A percentile compares a stretch with the other conserved stretches of the same genome.
These are phyloP conservation scores for Fusarium circinatum DNA, from an alignment of 2,329 filamentous ascomycete genomes.

Conservation along the genomic window DNA sequence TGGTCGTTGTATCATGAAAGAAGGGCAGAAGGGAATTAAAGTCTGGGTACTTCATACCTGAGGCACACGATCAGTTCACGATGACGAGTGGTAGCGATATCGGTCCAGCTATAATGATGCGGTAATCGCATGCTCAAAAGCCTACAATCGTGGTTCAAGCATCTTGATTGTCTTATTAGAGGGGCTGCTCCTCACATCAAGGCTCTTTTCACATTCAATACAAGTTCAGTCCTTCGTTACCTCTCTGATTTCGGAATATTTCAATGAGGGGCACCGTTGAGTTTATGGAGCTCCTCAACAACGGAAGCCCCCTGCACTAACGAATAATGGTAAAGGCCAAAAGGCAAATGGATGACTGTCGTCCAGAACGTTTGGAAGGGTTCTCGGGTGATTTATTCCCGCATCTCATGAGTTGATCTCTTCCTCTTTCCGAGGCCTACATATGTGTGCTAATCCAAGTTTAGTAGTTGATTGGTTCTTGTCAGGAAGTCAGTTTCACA, in stretches of 20 bases:
- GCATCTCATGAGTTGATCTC: neutral
- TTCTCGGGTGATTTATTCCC: neutral
- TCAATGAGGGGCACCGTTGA: constrained; percentile 5
- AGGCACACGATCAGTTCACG: neutral
- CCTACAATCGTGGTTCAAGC: neutral
- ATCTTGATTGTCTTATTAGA: neutral
- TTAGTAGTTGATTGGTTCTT: neutral
- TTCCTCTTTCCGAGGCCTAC: neutral
- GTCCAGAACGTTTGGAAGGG: neutral
- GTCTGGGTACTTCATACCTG: neutral
- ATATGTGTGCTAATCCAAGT: neutral
- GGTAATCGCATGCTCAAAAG: neutral
- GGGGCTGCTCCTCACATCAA: neutral
- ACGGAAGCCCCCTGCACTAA: constrained; percentile 12
- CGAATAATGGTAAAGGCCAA: neutral
- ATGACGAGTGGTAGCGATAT: neutral
- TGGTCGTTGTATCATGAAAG: neutral
- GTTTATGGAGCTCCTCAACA: constrained; percentile 7
- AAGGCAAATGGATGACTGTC: neutral
- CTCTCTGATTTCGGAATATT: neutral
- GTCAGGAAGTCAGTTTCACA: neutral
- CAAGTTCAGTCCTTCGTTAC: neutral
- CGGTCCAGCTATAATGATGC: neutral
- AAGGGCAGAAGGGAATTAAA: neutral
- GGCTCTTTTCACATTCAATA: neutral